phyloP scores from a whole-genome alignment of 1,284 basidiomycete genomes.

The Mycena citricolor region DNA sequence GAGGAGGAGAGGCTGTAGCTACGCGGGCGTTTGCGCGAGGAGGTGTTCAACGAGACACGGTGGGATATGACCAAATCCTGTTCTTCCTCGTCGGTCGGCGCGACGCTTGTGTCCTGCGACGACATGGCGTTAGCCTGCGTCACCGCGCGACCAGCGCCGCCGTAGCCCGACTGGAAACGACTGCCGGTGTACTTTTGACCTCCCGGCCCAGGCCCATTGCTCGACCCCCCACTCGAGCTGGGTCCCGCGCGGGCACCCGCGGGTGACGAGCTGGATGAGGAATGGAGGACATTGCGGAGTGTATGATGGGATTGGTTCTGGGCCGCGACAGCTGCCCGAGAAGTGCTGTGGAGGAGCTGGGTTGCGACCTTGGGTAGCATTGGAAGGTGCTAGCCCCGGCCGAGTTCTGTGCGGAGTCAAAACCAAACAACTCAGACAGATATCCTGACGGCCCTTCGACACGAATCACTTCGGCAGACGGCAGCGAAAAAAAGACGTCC shows the following conservation, averaged over 20 bases:
- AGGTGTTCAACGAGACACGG: constrained; percentile 32
- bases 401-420: too few species aligned
- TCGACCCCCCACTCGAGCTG: constrained; percentile 55
- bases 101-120: constrained; percentile 45
- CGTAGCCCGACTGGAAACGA: constrained; percentile 59
- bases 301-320: constrained; percentile 70
- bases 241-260: constrained; percentile 40
- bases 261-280: constrained; percentile 48
- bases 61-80: constrained; percentile 37
- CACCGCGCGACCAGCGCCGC: constrained; percentile 57
- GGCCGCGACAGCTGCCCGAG: constrained; percentile 70
- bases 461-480: too few species aligned
- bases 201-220: constrained; percentile 57
- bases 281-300: constrained; percentile 71
- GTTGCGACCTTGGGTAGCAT: constrained; percentile 84
- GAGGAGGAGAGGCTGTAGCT: constrained; percentile 57
- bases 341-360: constrained; percentile 69
- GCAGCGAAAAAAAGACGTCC: too few species aligned
- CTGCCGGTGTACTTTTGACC: constrained; percentile 69
- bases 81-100: constrained; percentile 58
- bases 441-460: too few species aligned
- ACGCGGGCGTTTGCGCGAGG: constrained; percentile 44
- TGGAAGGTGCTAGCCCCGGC: too few species aligned
- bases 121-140: constrained; percentile 66
- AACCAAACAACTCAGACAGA: too few species aligned